Evolutionary conservation across 805 yeast genomes (phyloP), one percentile per base, ranked within the genome.

Genomic region (Wickerhamomyces alni): DNA sequence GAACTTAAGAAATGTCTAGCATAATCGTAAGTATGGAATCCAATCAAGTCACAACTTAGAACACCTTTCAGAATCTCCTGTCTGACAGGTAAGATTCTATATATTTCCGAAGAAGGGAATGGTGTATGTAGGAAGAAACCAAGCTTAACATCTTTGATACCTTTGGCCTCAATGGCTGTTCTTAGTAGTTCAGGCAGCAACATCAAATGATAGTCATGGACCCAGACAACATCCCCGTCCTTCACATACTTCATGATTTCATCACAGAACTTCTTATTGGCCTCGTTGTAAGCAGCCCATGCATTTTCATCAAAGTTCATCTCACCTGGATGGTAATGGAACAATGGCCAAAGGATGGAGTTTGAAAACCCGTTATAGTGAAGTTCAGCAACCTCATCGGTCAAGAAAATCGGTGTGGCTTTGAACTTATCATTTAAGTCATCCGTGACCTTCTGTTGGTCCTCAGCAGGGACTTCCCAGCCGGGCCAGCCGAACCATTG

Each of bases 401-500:
- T 73, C 42, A 93, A 62, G 65, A 82, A 93, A 37, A 93, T 81
- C 3, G 99, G 99, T 28, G 85, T 79, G 50, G 98, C 93, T 45
- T 82, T 82, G 69, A 88, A 93, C 57, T 87, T 80, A 26, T 74
- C 75, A 58, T 72, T 70, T 42, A 93, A 67, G 47, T 89, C 96
- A 17, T 64, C 57, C 42, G 78, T 77, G 40, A 93, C 94, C 41
- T 67, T 66, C 0, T 64, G 75, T 55, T 82, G 81, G 47, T 88
- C 95, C 33, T 70, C 72, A 19, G 72, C 85, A 2, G 95, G 95
- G 5, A 93, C 74, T 51, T 88, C 95, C 56, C 88, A 63, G 10
- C 91, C 94, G 2, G 98, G 96, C 99, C 99, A 93, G 13, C 99
- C 99, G 54, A 86, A 80, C 99, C 99, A 93, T 58, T 88, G 93